Evolutionary conservation across 2,329 filamentous ascomycete genomes (phyloP).

Genomic region (Paramyrothecium roridum): DNA sequence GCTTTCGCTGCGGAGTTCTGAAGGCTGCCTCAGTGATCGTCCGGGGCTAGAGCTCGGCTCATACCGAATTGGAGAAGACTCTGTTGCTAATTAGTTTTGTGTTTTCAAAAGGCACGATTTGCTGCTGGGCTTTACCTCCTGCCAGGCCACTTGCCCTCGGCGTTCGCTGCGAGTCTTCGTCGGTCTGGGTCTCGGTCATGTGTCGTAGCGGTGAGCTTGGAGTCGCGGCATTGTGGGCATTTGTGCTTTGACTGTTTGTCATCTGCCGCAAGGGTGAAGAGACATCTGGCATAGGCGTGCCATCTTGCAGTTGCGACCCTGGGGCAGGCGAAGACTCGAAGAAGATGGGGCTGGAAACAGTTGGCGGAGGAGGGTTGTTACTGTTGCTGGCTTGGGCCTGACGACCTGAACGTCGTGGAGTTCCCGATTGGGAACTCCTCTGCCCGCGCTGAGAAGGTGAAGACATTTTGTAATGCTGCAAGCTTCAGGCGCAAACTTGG

Average conservation of each 20-base stretch:
- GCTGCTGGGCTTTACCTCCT: constrained; percentile 52
- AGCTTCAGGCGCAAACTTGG: constrained; percentile 2
- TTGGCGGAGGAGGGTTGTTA: constrained; percentile 39
- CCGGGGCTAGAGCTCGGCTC: constrained; percentile 85
- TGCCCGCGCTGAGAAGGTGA: constrained; percentile 43
- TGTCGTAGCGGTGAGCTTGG: constrained; percentile 61
- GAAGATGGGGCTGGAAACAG: constrained; percentile 78
- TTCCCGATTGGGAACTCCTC: constrained; percentile 49
- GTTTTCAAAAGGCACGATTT: not conserved
- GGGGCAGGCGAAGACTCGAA: constrained; percentile 54
- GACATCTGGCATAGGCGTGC: constrained; percentile 28
- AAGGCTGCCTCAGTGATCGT: constrained; percentile 58
- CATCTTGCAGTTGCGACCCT: constrained; percentile 19
- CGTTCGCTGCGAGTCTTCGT: constrained; percentile 59
- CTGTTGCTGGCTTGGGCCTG: constrained; percentile 30
- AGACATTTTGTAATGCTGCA: constrained; percentile 29
- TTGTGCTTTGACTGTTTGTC: constrained; percentile 53
- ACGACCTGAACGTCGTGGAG: constrained; percentile 37
- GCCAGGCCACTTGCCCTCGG: constrained; percentile 63
- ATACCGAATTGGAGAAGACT: constrained; percentile 90
- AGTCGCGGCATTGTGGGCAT: constrained; percentile 21
- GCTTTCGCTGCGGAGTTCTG: constrained; percentile 76
- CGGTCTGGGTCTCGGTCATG: constrained; percentile 53
- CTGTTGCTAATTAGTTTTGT: constrained; percentile 40
- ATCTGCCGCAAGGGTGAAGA: constrained; percentile 57